phyloP scores from a whole-genome alignment of 2,329 filamentous ascomycete genomes.

The Verruconis gallopava region DNA sequence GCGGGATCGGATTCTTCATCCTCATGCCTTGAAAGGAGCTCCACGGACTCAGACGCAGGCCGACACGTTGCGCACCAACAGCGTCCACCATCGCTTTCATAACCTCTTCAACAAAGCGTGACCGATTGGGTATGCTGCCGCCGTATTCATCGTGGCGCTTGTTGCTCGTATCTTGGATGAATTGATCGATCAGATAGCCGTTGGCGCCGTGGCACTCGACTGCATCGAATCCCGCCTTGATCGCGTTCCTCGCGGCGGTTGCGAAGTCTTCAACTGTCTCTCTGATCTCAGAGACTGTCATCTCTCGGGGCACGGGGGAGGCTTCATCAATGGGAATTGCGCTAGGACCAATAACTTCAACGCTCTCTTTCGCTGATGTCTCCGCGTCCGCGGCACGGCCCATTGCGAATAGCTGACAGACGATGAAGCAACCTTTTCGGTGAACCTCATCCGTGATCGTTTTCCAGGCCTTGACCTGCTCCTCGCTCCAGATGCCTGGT shows the following conservation, averaged over 20 bases:
- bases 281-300: constrained; percentile 29
- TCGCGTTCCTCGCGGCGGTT: constrained; percentile 30
- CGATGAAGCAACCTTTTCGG: constrained; percentile 47
- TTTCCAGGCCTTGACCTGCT: constrained; percentile 48
- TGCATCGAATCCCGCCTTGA: constrained; percentile 45
- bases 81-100: constrained; percentile 36
- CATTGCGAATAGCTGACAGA: constrained; percentile 47
- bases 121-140: constrained; percentile 36
- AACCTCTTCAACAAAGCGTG: constrained; percentile 40
- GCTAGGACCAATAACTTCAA: constrained; percentile 17
- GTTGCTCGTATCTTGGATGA: constrained; percentile 47
- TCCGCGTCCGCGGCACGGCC: constrained; percentile 40
- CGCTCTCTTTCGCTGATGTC: constrained; percentile 21
- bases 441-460: constrained; percentile 50
- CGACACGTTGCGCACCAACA: constrained; percentile 41
- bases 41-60: constrained; percentile 48
- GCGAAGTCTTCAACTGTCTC: constrained; percentile 26
- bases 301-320: constrained; percentile 25
- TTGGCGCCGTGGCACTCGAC: constrained; percentile 38
- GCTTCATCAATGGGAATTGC: constrained; percentile 1
- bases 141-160: constrained; percentile 37
- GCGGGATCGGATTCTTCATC: constrained; percentile 48
- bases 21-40: constrained; percentile 49
- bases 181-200: constrained; percentile 49
- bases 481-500: constrained; percentile 44